Base-by-base conservation (phyloP, 768 basidiomycete genomes). In the Suillus fuscotomentosus region DNA sequence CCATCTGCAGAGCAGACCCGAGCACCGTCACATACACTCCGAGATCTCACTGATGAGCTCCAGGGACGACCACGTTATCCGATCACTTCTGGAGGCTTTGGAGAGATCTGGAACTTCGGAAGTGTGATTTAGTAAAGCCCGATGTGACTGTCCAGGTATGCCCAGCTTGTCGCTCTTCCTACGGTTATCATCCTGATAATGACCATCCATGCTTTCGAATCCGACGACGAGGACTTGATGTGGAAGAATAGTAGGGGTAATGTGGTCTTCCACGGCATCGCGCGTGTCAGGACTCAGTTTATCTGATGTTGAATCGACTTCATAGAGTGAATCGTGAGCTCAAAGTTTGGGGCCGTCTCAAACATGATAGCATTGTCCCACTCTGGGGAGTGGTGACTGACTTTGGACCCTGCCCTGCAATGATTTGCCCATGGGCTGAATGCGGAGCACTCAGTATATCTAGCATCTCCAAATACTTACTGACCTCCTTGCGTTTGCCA, bases 1-100 rank as follows among this genome's bases (percentile, higher is more conserved):
- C 76, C 84, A 22, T 89, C 88, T 9, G 88, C 88, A 2, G 84
- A 86, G 60, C 81, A 78, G 69, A 77, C 72, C 39, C 83, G 83
- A 14, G 84, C 88, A 43, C 86, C n/a, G 45, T 47, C 45, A 31
- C 31, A 31, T 31, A 5, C 11, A n/a, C n/a, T n/a, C 5, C 45
- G 5, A 47, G 45, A 47, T 47, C 45, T 47, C 13, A 47, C 45
- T 47, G 5, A 13, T 47, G n/a, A 47, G n/a, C 45, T 22, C 20
- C n/a, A 22, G 45, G 45, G 45, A 22, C 22, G 45, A 22, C 22
- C 45, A 22, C 45, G 45, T n/a, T 47, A 47, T 47, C 45, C 45
- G n/a, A 47, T 47, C 11, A 22, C 45, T 22, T 47, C 45, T 5
- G 45, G 45, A 47, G 45, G 45, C 11, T 47, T 47, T 13, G 45